phyloP scores from a whole-genome alignment of 768 basidiomycete genomes.

The Pleurotus pulmonarius region DNA sequence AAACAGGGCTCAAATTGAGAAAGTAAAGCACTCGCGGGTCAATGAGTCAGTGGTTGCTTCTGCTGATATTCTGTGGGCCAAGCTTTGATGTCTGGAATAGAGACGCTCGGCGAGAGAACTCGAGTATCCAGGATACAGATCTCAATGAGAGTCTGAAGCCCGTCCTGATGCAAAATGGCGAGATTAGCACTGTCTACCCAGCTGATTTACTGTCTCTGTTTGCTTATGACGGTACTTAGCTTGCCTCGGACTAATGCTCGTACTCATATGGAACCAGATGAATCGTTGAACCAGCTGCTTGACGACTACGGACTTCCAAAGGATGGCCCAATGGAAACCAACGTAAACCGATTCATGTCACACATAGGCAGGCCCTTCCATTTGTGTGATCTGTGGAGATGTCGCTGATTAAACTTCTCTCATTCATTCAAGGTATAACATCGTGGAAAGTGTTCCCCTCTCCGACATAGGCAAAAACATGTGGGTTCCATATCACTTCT shows the following conservation, averaged over 20 bases:
- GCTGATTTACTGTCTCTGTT: conserved; percentile 46
- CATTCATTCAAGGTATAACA: background rate
- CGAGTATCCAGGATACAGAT: conserved; percentile 33
- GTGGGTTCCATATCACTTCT: conserved; percentile 1
- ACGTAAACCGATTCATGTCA: conserved; percentile 52
- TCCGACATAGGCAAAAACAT: background rate
- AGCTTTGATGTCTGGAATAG: conserved; percentile 21
- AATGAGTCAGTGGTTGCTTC: conserved; percentile 46
- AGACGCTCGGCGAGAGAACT: conserved; percentile 41
- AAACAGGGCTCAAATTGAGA: conserved; percentile 37
- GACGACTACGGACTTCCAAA: conserved; percentile 46
- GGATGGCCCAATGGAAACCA: conserved; percentile 36
- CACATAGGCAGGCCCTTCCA: conserved; percentile 42
- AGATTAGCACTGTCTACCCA: conserved; percentile 43
- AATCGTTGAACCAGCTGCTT: conserved; percentile 36
- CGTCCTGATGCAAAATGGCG: conserved; percentile 48
- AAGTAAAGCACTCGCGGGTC: conserved; percentile 36
- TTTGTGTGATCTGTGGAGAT: background rate
- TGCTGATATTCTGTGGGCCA: background rate
- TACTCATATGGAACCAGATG: conserved; percentile 26
- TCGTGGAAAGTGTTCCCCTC: background rate
- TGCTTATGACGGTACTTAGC: conserved; percentile 47
- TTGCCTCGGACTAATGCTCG: too few species aligned
- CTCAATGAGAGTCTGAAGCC: conserved; percentile 40
- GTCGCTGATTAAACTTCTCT: background rate